Conservation (phyloP, 768 basidiomycete species). For the Termitomyces sp. region DNA sequence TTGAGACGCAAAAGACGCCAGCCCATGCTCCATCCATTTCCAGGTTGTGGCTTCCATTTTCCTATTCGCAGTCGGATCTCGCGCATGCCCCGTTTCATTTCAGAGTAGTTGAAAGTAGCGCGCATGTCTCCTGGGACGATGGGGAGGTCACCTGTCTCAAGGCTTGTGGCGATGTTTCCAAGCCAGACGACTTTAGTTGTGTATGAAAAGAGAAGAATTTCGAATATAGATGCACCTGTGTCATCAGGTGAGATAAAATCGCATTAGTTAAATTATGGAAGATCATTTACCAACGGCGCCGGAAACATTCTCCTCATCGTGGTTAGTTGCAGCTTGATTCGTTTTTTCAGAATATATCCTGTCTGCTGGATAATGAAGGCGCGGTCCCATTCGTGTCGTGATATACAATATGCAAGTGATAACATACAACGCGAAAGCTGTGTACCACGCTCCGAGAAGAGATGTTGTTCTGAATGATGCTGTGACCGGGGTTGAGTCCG, state of each 20-base stretch:
- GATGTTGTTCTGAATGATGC: constrained; percentile 18
- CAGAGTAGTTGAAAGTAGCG: constrained; percentile 54
- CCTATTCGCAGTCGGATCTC: constrained; percentile 47
- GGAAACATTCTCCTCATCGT: constrained; percentile 72
- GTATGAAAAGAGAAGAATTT: constrained; percentile 77
- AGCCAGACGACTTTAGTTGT: constrained; percentile 86
- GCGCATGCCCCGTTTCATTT: constrained; percentile 58
- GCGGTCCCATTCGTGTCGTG: constrained; percentile 73
- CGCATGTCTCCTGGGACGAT: constrained; percentile 77
- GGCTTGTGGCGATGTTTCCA: constrained; percentile 65
- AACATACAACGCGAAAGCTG: constrained; percentile 46
- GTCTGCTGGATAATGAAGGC: constrained; percentile 69
- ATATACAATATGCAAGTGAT: constrained; percentile 34
- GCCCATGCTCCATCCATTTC: constrained; percentile 61
- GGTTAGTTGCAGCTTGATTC: constrained; percentile 54
- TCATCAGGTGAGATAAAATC: not conserved
- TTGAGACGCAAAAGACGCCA: constrained; percentile 66
- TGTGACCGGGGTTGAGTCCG: constrained; percentile 34
- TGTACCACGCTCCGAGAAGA: constrained; percentile 46
- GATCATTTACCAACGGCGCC: constrained; percentile 45
- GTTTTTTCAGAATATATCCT: constrained; percentile 74
- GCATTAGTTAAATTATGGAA: not conserved
- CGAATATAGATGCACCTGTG: constrained; percentile 55
- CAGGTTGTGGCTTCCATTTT: constrained; percentile 55
- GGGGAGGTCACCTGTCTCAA: constrained; percentile 88